phyloP scores from a whole-genome alignment of 768 basidiomycete species.

The Psilocybe cyanescens region DNA sequence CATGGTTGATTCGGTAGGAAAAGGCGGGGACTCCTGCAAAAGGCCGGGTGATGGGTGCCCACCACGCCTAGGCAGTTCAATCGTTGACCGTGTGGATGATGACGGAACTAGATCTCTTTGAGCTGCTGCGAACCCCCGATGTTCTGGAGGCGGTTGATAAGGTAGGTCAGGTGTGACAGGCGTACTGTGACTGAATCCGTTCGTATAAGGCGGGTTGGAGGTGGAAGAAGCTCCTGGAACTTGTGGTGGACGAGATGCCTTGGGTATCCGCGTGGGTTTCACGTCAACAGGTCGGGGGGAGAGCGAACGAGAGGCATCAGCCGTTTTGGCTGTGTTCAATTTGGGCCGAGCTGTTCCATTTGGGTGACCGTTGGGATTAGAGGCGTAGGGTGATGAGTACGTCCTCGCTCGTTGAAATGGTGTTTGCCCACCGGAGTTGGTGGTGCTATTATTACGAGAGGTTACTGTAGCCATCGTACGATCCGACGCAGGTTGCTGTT shows the following conservation, averaged over 20 bases:
- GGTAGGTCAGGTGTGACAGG: conserved; percentile 24
- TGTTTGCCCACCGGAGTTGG: conserved; percentile 23
- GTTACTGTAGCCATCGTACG: conserved; percentile 23
- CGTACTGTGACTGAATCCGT: conserved; percentile 22
- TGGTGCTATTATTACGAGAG: conserved; percentile 33
- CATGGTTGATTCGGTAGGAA: conserved; percentile 47
- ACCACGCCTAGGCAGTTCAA: conserved; percentile 21
- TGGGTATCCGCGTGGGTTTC: conserved; percentile 57
- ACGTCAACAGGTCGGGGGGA: conserved; percentile 48
- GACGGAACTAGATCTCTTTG: conserved; percentile 17
- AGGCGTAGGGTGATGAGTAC: conserved; percentile 61
- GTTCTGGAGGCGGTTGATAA: conserved; percentile 21
- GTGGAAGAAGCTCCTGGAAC: conserved; percentile 17
- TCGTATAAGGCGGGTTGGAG: conserved; percentile 34
- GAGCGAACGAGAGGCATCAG: conserved; percentile 42
- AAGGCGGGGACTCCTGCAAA: conserved; percentile 69
- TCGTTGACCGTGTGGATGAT: conserved; percentile 26
- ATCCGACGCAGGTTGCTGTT: conserved; percentile 21
- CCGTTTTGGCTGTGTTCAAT: conserved; percentile 28
- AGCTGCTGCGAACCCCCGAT: conserved; percentile 7
- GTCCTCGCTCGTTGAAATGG: conserved; percentile 61
- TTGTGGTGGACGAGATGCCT: conserved; percentile 33
- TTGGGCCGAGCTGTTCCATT: conserved; percentile 34
- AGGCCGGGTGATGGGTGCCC: conserved; percentile 38
- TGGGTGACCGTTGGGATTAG: conserved; percentile 38